These are phyloP conservation scores for Carallia brachiata DNA, from an alignment of 345 rosid genomes.

Conservation along the genomic window DNA sequence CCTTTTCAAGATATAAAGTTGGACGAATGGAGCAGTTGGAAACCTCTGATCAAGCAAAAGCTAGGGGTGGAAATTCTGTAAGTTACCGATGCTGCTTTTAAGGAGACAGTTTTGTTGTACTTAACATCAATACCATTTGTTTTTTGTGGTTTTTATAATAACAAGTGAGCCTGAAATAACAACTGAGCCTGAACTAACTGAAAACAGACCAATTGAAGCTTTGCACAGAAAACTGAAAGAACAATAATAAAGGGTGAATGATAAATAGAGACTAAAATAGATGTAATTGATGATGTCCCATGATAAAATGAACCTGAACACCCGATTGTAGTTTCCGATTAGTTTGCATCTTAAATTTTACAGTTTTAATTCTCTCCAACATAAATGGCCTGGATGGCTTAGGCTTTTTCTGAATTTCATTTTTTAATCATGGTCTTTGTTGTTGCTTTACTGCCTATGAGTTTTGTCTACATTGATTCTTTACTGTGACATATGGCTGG, in stretches of 20 bases:
- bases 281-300: background rate
- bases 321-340: background rate
- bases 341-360: background rate
- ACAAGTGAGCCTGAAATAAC: background rate
- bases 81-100: conserved; percentile 29
- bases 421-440: background rate
- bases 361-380: background rate
- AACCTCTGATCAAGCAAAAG: conserved; percentile 82
- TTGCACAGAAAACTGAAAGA: background rate
- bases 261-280: background rate
- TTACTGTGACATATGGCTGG: background rate
- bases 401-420: background rate
- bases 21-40: conserved; percentile 94
- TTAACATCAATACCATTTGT: background rate
- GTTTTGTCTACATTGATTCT: background rate
- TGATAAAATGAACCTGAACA: background rate
- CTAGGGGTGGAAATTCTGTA: conserved; percentile 76
- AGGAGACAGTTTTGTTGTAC: conserved; percentile 20
- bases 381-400: background rate
- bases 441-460: background rate
- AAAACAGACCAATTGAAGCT: background rate
- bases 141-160: background rate
- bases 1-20: conserved; percentile 72
- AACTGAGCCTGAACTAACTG: background rate
- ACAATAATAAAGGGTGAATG: background rate